Evolutionary conservation across 2,329 filamentous ascomycete genomes (phyloP).

Genomic region (Aspergillus fumigatus): DNA sequence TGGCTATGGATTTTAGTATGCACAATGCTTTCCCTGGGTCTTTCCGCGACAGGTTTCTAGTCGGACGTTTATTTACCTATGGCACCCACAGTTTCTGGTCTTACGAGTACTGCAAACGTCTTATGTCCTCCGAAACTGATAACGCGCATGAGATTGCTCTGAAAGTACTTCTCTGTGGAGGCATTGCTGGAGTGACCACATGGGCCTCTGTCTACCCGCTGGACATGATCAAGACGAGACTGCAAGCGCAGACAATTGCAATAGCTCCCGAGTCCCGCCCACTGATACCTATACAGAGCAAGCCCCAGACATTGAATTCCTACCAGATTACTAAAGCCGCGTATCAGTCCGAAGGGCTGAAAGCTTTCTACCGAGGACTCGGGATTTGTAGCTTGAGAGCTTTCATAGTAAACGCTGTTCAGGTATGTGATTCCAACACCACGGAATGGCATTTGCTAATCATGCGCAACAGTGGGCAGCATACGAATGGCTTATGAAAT

Average conservation of each 20-base stretch:
- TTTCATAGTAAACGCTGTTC: slow-evolving; percentile 89
- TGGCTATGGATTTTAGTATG: slow-evolving; percentile 90
- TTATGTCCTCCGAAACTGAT: slow-evolving; percentile 46
- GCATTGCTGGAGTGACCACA: slow-evolving; percentile 78
- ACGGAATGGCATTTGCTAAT: slow-evolving; percentile 5
- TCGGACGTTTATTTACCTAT: slow-evolving; percentile 8
- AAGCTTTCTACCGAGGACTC: slow-evolving; percentile 68
- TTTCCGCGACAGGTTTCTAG: slow-evolving; percentile 2
- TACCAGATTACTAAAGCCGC: slow-evolving; percentile 61
- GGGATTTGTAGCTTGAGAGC: slow-evolving; percentile 78
- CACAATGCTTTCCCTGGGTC: slow-evolving; percentile 11
- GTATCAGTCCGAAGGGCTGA: slow-evolving; percentile 59
- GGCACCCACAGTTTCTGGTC: slow-evolving; percentile 65
- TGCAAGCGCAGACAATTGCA: slow-evolving; percentile 66
- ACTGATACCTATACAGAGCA: slow-evolving; percentile 16
- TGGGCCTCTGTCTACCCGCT: slow-evolving; percentile 90
- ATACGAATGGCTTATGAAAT: slow-evolving; percentile 80
- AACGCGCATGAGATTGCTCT: slow-evolving; percentile 49
- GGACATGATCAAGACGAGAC: slow-evolving; percentile 85
- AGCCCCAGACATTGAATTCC: slow-evolving; percentile 44
- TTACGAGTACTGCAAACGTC: slow-evolving; percentile 70
- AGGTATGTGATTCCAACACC: slow-evolving; percentile 37
- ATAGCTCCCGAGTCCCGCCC: slow-evolving; percentile 19
- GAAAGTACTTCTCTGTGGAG: slow-evolving; percentile 75
- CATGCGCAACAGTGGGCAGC: slow-evolving; percentile 66